Percentiles rank a stretch among this genome's conserved stretches.
These are phyloP conservation scores for Curvularia hawaiiensis DNA, from an alignment of 2,329 filamentous ascomycete genomes.

Conservation along the genomic window DNA sequence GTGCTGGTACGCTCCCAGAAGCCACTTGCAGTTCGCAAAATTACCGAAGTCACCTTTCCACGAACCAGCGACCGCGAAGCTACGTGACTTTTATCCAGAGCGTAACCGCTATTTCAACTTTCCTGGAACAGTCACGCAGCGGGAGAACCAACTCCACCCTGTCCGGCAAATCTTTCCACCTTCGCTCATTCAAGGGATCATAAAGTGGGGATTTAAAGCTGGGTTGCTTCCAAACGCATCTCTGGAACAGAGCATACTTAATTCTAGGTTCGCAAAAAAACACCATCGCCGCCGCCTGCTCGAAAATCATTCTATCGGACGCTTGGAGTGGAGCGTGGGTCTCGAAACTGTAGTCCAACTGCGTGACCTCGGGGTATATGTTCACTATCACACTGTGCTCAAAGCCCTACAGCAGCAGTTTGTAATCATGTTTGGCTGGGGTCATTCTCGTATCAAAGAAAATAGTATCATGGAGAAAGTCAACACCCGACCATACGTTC, in stretches of 20 bases:
- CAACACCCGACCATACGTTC: constrained; percentile 28
- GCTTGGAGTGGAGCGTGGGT: constrained; percentile 36
- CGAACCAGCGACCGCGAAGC: constrained; percentile 23
- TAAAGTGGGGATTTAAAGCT: constrained; percentile 44
- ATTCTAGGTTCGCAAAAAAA: constrained; percentile 22
- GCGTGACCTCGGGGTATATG: constrained; percentile 34
- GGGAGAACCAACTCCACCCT: constrained; percentile 26
- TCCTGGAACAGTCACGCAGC: constrained; percentile 14
- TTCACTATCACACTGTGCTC: constrained; percentile 33
- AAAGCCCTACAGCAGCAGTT: constrained; percentile 37
- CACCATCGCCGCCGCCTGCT: constrained; percentile 34
- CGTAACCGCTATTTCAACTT: constrained; percentile 26
- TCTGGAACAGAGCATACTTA: constrained; percentile 33
- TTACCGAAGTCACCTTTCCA: constrained; percentile 33
- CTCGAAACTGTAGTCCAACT: constrained; percentile 36
- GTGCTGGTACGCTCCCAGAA: constrained; percentile 43
- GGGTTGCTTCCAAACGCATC: constrained; percentile 32
- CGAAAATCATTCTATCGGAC: constrained; percentile 21
- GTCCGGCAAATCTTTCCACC: constrained; percentile 34
- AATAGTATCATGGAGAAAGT: constrained; percentile 34
- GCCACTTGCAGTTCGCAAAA: constrained; percentile 19
- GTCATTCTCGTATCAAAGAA: constrained; percentile 23
- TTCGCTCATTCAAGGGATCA: constrained; percentile 35
- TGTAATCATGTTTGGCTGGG: constrained; percentile 37
- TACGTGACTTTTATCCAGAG: constrained; percentile 23